A percentile compares a stretch with the other conserved stretches of the same genome.
Evolutionary conservation across 768 basidiomycete genomes (phyloP).

Genomic region (Leccinum incarnatum): DNA sequence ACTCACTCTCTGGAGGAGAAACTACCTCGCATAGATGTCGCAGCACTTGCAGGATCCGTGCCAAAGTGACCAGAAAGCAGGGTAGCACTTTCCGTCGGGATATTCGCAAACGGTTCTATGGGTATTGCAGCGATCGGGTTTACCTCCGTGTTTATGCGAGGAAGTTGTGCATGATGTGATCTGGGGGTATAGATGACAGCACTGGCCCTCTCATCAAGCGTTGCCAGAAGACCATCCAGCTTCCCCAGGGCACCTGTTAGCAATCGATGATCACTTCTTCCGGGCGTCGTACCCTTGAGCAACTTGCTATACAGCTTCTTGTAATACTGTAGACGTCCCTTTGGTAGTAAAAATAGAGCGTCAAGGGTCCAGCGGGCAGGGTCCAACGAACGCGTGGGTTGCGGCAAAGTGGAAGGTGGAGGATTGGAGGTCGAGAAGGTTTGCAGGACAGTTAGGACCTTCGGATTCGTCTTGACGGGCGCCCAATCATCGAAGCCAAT

Average conservation of each 20-base stretch:
- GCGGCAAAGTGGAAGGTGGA: conserved; percentile 45
- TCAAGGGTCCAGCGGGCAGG: conserved; percentile 77
- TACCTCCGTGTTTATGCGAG: not conserved
- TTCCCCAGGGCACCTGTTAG: conserved; percentile 78
- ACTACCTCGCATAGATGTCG: conserved; percentile 51
- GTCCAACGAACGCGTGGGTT: conserved; percentile 35
- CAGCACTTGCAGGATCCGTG: conserved; percentile 40
- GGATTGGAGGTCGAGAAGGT: conserved; percentile 66
- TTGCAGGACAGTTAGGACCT: conserved; percentile 63
- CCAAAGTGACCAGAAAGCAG: conserved; percentile 25
- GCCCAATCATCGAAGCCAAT: conserved; percentile 83
- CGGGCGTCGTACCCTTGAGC: conserved; percentile 81
- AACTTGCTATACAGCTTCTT: conserved; percentile 84
- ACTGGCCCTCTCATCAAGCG: conserved; percentile 57
- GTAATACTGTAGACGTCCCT: conserved; percentile 84
- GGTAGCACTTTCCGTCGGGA: conserved; percentile 1
- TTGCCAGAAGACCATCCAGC: conserved; percentile 68
- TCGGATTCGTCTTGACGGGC: conserved; percentile 72
- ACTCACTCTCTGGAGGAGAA: conserved; percentile 58
- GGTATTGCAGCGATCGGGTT: not conserved
- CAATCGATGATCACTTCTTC: conserved; percentile 81
- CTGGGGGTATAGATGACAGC: conserved; percentile 24
- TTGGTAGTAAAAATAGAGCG: conserved; percentile 82
- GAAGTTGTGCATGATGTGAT: not conserved
- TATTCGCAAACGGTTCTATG: not conserved